phyloP scores from a whole-genome alignment of 352 stramenopile species.

The Elongisporangium senticosum region DNA sequence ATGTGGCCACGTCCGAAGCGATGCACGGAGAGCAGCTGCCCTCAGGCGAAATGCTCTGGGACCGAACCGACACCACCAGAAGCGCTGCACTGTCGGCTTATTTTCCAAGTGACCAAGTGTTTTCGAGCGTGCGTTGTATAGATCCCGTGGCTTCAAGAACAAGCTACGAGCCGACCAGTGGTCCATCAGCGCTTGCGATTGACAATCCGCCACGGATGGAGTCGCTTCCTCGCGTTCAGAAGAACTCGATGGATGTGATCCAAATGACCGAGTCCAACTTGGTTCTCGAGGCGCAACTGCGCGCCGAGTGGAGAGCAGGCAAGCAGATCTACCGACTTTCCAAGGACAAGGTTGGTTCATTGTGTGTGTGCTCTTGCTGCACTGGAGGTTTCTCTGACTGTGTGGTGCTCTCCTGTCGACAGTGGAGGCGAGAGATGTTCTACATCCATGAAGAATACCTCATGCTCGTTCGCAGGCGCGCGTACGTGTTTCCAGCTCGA shows the following conservation, averaged over 20 bases:
- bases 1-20: neutral
- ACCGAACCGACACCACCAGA: neutral
- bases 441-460: constrained; percentile 20
- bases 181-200: neutral
- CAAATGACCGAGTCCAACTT: neutral
- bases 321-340: constrained; percentile 13
- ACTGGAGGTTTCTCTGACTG: too few relatives aligned
- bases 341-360: constrained; percentile 11
- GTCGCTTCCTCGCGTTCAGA: neutral
- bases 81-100: neutral
- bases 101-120: neutral
- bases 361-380: neutral
- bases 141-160: neutral
- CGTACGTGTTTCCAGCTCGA: constrained; percentile 24
- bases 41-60: neutral
- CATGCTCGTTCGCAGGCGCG: constrained; percentile 27
- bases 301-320: constrained; percentile 5
- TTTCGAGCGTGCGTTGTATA: neutral
- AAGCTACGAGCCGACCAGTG: neutral
- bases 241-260: neutral
- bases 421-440: constrained; percentile 37
- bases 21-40: constrained; percentile 3
- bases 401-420: neutral
- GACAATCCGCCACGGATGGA: neutral
- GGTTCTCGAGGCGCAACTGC: constrained; percentile 3